phyloP scores from a whole-genome alignment of 2,329 filamentous ascomycete species.

The Colletotrichum tropicicola region DNA sequence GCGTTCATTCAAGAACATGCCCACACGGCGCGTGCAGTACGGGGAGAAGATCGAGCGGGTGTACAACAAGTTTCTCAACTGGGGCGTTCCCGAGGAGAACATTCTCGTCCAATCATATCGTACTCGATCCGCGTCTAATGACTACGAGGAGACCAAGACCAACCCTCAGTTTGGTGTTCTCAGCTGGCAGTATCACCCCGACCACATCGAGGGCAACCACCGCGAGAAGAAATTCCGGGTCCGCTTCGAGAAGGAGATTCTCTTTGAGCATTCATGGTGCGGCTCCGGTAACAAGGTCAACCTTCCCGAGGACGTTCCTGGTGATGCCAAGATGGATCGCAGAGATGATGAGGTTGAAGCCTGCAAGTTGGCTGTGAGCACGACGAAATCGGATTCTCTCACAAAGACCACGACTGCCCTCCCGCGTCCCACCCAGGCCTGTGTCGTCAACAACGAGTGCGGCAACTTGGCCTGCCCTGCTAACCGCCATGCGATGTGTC shows the following conservation, averaged over 20 bases:
- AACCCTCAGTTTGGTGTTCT: constrained; percentile 1
- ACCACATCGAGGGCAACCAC: not conserved
- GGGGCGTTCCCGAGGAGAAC: not conserved
- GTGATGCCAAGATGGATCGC: not conserved
- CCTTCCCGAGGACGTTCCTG: not conserved
- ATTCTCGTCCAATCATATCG: not conserved
- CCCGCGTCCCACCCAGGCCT: not conserved
- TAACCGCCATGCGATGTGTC: not conserved
- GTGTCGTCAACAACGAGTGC: not conserved
- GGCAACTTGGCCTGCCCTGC: not conserved
- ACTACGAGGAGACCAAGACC: not conserved
- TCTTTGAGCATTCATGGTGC: constrained; percentile 40
- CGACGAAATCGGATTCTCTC: not conserved
- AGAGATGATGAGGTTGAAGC: not conserved
- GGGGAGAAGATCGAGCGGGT: constrained; percentile 1
- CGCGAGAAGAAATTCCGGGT: constrained; percentile 1
- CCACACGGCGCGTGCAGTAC: not conserved
- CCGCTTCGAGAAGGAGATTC: constrained; percentile 15
- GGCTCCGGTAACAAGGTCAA: not conserved
- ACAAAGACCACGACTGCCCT: not conserved
- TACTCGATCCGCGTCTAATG: not conserved
- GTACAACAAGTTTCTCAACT: not conserved
- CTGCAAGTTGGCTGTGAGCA: not conserved
- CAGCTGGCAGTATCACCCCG: constrained; percentile 27
- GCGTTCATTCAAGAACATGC: not conserved